phyloP scores from a whole-genome alignment of 345 rosid species.

The Triadica sebifera region DNA sequence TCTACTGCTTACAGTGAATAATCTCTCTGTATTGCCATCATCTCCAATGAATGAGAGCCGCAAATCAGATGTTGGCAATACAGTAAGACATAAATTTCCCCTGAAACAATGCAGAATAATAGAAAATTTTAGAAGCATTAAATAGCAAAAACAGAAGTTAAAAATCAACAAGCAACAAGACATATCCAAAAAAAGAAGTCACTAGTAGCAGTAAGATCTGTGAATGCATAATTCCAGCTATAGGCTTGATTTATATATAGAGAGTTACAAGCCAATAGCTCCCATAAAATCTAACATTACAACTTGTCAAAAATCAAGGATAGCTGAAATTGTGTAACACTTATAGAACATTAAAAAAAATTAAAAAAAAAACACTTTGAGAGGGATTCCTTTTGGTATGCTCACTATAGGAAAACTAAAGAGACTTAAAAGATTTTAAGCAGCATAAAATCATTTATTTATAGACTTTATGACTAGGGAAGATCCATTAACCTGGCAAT shows the following conservation, averaged over 20 bases:
- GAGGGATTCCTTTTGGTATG: too few species aligned
- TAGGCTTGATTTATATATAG: too few species aligned
- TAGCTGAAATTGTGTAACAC: background rate
- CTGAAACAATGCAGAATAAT: slow-evolving; percentile 35
- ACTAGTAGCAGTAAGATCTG: background rate
- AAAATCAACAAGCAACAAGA: background rate
- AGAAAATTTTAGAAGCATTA: slow-evolving; percentile 6
- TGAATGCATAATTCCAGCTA: background rate
- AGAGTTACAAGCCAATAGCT: background rate
- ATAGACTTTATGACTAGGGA: background rate
- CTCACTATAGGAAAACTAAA: background rate
- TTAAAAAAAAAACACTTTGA: too few species aligned
- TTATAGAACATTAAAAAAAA: background rate
- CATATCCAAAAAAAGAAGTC: background rate
- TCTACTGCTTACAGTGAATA: slow-evolving; percentile 56
- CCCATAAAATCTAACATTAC: background rate
- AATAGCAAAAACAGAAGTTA: background rate
- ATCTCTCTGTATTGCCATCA: slow-evolving; percentile 66
- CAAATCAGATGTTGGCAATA: slow-evolving; percentile 85
- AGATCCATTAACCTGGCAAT: background rate
- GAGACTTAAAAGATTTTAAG: background rate
- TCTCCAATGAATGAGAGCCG: slow-evolving; percentile 81
- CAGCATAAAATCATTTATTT: background rate
- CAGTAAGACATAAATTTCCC: slow-evolving; percentile 73
- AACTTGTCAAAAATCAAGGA: background rate